Evolutionary conservation across 345 rosid genomes (phyloP), one percentile per base, ranked within the genome.

Genomic region (Iberis pinnata): DNA sequence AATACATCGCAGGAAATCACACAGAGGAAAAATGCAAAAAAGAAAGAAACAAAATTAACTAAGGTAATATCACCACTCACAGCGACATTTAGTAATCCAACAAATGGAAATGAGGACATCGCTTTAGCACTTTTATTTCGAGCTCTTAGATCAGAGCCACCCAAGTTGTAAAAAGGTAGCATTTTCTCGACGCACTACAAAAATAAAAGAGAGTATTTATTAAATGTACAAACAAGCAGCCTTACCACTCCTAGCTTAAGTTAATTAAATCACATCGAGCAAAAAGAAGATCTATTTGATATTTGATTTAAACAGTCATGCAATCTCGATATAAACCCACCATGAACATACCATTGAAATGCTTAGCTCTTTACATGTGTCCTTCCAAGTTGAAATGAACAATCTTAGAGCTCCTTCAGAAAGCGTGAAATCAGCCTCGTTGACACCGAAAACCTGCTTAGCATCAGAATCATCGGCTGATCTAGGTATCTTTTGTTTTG

Each of bases 361-460:
- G 63, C 73, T 58, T 42, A 71, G 65, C 67, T 79, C 86, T 72
- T 70, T 76, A 64, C 92, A 90, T 31, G 84, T 69, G 51, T 74
- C 88, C 77, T 82, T 87, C 96, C 95, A 90, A 18, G 83, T 82
- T 60, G 89, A 70, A 68, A 83, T 75, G 71, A 90, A 90, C 58
- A 53, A 65, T 39, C 59, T 73, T 62, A 82, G 65, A 33, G 71
- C 54, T 33, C 67, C 71, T 52, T 61, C 51, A 64, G 78, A 68
- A 40, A 89, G 73, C 33, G 69, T 61, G 58, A 79, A 51, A 72
- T 71, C 82, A 60, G 48, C 69, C 60, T 75, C 82, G 70, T 66
- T 36, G 7, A 33, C 26, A 37, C 58, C 9, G 29, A 12, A 29
- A 9, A 27, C 54, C 58, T 71, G 70, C 53, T 58, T 53, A 45